These are phyloP conservation scores for Penicillium goetzii DNA, from an alignment of 495 filamentous ascomycete species.

Conservation along the genomic window DNA sequence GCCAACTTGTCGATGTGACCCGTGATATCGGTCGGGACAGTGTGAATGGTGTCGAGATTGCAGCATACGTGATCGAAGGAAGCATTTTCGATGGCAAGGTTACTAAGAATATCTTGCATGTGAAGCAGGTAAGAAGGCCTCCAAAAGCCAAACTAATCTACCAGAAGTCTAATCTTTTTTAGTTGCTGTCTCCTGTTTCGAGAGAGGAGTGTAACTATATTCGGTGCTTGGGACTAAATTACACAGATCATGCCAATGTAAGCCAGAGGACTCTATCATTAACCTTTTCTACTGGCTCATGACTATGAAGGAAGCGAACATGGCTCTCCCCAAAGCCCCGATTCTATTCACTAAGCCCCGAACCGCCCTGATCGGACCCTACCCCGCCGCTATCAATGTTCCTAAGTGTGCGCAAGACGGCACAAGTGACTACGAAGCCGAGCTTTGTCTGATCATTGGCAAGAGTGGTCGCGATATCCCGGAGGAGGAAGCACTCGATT, in stretches of 20 bases:
- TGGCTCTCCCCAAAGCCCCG: conserved; percentile 44
- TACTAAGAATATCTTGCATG: conserved; percentile 39
- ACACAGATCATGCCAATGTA: conserved; percentile 44
- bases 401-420: conserved; percentile 49
- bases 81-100: conserved; percentile 44
- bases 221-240: conserved; percentile 53
- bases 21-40: conserved; percentile 44
- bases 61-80: conserved; percentile 40
- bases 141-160: background rate
- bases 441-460: conserved; percentile 45
- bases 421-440: conserved; percentile 55
- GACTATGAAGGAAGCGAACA: conserved; percentile 35
- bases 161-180: background rate
- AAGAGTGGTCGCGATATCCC: conserved; percentile 46
- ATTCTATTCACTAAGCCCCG: conserved; percentile 54
- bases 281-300: background rate
- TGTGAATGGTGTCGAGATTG: conserved; percentile 38
- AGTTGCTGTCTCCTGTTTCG: conserved; percentile 41
- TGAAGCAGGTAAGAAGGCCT: conserved; percentile 28
- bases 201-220: conserved; percentile 41
- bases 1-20: conserved; percentile 41
- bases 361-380: conserved; percentile 46
- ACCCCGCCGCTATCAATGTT: conserved; percentile 46
- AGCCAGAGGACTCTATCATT: background rate
- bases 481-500: conserved; percentile 43